A percentile compares a stretch with the other conserved stretches of the same genome.
Evolutionary conservation across 148 eudicot species (phyloP).

Genomic region (Selenicereus undatus): DNA sequence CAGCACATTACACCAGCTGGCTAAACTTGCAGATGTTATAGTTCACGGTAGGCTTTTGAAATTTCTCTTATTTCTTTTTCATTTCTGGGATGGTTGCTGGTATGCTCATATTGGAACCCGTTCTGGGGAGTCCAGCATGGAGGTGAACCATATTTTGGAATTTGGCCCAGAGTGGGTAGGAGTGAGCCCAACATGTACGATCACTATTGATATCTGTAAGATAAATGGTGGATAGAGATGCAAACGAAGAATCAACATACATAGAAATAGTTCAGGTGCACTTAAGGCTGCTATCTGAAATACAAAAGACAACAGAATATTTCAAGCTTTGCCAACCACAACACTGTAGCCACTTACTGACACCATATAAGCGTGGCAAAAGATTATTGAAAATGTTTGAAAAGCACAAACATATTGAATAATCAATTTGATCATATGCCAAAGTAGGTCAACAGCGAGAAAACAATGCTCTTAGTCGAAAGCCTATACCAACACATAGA

Average conservation of each 20-base stretch:
- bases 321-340: background rate
- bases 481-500: background rate
- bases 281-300: background rate
- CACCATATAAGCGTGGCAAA: background rate
- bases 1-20: no score
- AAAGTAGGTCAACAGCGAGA: background rate
- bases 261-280: background rate
- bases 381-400: background rate
- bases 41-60: no score
- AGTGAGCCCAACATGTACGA: no score
- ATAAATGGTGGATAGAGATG: background rate
- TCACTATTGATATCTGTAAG: background rate
- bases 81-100: no score
- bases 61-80: no score
- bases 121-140: no score
- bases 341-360: background rate
- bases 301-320: background rate
- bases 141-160: no score
- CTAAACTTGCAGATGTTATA: no score
- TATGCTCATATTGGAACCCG: no score
- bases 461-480: no score
- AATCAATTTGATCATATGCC: background rate
- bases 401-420: background rate
- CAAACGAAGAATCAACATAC: background rate
- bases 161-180: no score